A percentile compares a stretch with the other conserved stretches of the same genome.
Evolutionary conservation across 2,329 filamentous ascomycete genomes (phyloP).

Genomic region (Phoma herbarum): DNA sequence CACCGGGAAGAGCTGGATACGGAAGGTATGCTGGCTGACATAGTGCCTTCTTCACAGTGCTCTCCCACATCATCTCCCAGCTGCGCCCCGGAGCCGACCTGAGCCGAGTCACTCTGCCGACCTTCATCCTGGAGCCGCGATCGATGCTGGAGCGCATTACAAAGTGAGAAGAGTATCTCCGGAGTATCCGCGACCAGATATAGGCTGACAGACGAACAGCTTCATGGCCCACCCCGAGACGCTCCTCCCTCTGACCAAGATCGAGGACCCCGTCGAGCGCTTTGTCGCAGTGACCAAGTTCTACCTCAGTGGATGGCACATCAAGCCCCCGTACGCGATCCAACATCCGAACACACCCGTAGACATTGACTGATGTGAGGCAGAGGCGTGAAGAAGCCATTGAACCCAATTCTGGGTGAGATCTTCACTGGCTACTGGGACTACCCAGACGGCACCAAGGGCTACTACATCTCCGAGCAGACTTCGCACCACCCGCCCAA

Average conservation of each 20-base stretch:
- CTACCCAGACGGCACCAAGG: conserved; percentile 80
- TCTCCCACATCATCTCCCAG: conserved; percentile 97
- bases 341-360: conserved; percentile 8
- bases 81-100: conserved; percentile 93
- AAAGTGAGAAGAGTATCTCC: conserved; percentile 70
- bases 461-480: conserved; percentile 97
- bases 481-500: conserved; percentile 98
- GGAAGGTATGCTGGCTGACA: conserved; percentile 26
- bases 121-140: conserved; percentile 95
- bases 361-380: conserved; percentile 38
- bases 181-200: not conserved
- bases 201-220: conserved; percentile 59
- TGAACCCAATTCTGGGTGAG: conserved; percentile 96
- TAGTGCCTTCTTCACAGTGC: conserved; percentile 66
- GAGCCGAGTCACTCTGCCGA: conserved; percentile 91
- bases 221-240: conserved; percentile 99
- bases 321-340: conserved; percentile 84
- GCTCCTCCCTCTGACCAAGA: conserved; percentile 83
- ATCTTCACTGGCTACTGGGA: conserved; percentile 97
- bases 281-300: conserved; percentile 98
- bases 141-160: conserved; percentile 99
- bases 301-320: conserved; percentile 98
- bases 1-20: not conserved
- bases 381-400: conserved; percentile 96
- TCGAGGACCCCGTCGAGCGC: conserved; percentile 87